A percentile compares a stretch with the other conserved stretches of the same genome.
phyloP scores from a whole-genome alignment of 2,329 filamentous ascomycete genomes.

The Pestalotiopsis sp. region DNA sequence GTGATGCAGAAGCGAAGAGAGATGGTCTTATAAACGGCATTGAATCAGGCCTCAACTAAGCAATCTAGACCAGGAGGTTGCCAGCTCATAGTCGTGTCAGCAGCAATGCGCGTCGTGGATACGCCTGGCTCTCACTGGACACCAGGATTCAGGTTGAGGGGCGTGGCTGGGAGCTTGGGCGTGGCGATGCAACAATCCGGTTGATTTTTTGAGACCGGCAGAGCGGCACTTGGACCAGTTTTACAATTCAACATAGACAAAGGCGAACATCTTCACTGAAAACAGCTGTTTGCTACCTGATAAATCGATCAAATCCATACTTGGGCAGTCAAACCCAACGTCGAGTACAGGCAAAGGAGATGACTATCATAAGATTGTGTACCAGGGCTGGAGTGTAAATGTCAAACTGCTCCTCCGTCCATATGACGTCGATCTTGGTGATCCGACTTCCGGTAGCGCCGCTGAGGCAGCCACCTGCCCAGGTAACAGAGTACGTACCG shows the following conservation, averaged over 20 bases:
- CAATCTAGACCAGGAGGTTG: slow-evolving; percentile 8
- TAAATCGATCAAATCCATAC: background rate
- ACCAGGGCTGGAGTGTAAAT: background rate
- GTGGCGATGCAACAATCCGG: slow-evolving; percentile 14
- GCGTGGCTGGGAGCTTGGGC: slow-evolving; percentile 18
- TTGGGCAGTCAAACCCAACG: no score
- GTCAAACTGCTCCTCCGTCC: background rate
- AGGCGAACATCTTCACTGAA: background rate
- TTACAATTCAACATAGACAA: background rate
- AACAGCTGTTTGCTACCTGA: no score
- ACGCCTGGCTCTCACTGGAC: slow-evolving; percentile 2
- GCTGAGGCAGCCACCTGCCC: background rate
- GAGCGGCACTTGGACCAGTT: background rate
- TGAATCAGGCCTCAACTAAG: background rate
- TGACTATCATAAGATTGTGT: no score
- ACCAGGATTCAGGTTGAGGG: slow-evolving; percentile 12
- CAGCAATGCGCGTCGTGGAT: slow-evolving; percentile 11
- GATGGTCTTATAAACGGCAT: slow-evolving; percentile 3
- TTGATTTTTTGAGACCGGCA: slow-evolving; percentile 4
- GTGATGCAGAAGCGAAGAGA: slow-evolving; percentile 1
- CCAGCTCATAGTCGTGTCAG: slow-evolving; percentile 4
- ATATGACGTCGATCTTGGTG: background rate
- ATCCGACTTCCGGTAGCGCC: background rate
- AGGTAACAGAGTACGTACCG: background rate
- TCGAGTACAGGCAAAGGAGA: no score